Conservation (phyloP, 345 rosid genomes). For the Camelina sativa region DNA sequence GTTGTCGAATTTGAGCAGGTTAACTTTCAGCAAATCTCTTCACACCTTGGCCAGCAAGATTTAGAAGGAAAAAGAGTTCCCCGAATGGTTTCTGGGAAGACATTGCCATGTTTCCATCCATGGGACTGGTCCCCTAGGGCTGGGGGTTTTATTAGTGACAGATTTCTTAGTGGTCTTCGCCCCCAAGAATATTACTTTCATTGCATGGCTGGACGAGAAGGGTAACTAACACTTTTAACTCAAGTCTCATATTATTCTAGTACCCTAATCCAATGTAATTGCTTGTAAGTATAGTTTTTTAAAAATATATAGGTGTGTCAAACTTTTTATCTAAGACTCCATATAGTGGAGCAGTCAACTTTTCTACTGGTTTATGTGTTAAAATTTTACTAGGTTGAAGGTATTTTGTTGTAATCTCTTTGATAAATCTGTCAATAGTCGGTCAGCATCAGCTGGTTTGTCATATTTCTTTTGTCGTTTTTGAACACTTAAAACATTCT, state of each 20-base stretch:
- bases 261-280: neutral
- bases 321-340: neutral
- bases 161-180: constrained; percentile 97
- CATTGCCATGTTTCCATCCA: constrained; percentile 91
- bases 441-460: constrained; percentile 13
- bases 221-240: constrained; percentile 55
- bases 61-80: constrained; percentile 98
- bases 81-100: constrained; percentile 99
- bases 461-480: constrained; percentile 14
- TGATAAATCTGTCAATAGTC: constrained; percentile 10
- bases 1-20: constrained; percentile 61
- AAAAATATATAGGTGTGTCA: neutral
- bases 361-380: constrained; percentile 18
- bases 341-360: neutral
- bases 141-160: constrained; percentile 94
- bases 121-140: constrained; percentile 99
- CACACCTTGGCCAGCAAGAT: constrained; percentile 97
- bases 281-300: neutral
- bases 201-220: constrained; percentile 99
- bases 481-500: constrained; percentile 28
- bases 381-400: neutral
- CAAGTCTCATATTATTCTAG: neutral
- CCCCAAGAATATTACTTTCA: constrained; percentile 99
- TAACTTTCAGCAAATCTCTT: constrained; percentile 97
- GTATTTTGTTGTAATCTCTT: constrained; percentile 13